A percentile compares a stretch with the other conserved stretches of the same genome.
Conservation (phyloP, 2,329 filamentous ascomycete species). For the Aureobasidium mangrovei region DNA sequence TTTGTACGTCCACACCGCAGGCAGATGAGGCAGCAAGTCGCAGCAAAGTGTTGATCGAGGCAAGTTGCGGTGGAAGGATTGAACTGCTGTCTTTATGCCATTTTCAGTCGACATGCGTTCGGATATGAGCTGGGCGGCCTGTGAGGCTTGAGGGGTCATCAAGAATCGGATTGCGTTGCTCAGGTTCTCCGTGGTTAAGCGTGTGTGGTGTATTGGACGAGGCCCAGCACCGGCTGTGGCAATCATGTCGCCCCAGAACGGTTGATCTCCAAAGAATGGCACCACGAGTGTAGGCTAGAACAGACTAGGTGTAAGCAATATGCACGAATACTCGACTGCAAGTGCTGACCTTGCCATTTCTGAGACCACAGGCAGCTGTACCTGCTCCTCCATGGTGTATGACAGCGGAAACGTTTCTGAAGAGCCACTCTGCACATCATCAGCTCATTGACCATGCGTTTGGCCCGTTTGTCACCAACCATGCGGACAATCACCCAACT, state of each 20-base stretch:
- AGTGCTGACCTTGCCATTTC: conserved; percentile 22
- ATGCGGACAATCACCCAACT: conserved; percentile 4
- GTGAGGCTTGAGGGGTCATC: conserved; percentile 26
- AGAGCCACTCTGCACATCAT: conserved; percentile 25
- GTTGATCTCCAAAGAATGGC: conserved; percentile 38
- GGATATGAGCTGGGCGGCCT: conserved; percentile 14
- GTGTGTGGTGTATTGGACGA: conserved; percentile 31
- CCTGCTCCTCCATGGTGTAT: conserved; percentile 32
- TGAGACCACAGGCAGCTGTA: conserved; percentile 30
- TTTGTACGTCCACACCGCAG: conserved; percentile 54
- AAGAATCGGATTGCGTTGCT: conserved; percentile 30
- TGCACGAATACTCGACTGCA: too few species aligned
- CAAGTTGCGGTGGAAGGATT: conserved; percentile 29
- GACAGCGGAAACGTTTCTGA: conserved; percentile 29
- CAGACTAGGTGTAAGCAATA: too few species aligned
- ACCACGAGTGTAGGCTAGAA: conserved; percentile 29
- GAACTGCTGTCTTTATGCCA: conserved; percentile 34
- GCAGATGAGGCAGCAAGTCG: conserved; percentile 53
- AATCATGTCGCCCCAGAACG: conserved; percentile 40
- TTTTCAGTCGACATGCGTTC: conserved; percentile 23
- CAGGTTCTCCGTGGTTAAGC: conserved; percentile 28
- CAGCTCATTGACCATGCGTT: not conserved
- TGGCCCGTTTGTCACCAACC: not conserved
- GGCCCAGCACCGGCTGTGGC: conserved; percentile 35
- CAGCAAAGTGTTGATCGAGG: conserved; percentile 34